phyloP scores from a whole-genome alignment of 164 flowering plant genomes.

The Berberis vulgaris region DNA sequence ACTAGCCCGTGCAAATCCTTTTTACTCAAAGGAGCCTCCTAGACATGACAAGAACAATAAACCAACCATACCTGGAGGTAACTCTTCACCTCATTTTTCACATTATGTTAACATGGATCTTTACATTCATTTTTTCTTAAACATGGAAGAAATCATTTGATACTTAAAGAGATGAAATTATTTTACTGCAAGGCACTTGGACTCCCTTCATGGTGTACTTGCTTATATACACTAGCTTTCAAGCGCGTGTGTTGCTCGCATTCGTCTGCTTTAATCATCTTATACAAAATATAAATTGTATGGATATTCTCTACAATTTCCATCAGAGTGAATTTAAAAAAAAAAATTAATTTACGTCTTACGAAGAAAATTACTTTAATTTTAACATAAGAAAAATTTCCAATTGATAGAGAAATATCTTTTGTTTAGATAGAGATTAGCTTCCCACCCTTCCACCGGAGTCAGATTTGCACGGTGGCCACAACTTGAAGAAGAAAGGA shows the following conservation, averaged over 20 bases:
- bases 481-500: too few relatives aligned
- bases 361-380: too few relatives aligned
- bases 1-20: constrained; percentile 54
- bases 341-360: too few relatives aligned
- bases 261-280: background rate
- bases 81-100: background rate
- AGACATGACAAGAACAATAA: constrained; percentile 39
- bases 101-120: background rate
- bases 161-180: background rate
- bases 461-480: too few relatives aligned
- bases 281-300: too few relatives aligned
- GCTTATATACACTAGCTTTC: background rate
- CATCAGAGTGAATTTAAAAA: background rate
- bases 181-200: background rate
- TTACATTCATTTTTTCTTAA: too few relatives aligned
- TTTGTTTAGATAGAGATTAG: too few relatives aligned
- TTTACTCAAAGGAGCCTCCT: constrained; percentile 68
- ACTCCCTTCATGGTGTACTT: too few relatives aligned
- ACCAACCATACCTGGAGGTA: constrained; percentile 59
- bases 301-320: background rate
- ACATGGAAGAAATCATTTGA: too few relatives aligned
- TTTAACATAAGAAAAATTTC: too few relatives aligned
- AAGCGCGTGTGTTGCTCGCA: background rate
- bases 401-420: too few relatives aligned
- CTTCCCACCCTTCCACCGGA: too few relatives aligned